Conservation (phyloP, 2,329 filamentous ascomycete genomes). For the Stagonosporopsis tanaceti region DNA sequence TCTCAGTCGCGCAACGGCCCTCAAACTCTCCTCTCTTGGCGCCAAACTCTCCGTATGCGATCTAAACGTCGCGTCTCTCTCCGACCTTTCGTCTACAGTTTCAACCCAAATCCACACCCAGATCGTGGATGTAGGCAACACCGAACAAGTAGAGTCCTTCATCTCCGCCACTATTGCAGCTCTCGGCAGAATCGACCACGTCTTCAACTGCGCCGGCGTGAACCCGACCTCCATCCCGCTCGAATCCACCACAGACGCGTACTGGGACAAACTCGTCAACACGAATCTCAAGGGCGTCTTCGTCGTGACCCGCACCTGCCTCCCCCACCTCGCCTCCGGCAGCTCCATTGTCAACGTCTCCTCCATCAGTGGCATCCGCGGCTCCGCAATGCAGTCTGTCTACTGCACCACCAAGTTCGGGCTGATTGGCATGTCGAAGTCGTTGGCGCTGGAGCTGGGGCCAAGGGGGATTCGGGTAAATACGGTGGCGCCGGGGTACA, state of each 20-base stretch:
- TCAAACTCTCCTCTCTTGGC: constrained; percentile 58
- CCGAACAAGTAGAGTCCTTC: constrained; percentile 53
- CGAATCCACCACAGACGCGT: constrained; percentile 55
- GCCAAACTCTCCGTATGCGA: constrained; percentile 47
- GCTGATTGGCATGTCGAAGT: constrained; percentile 46
- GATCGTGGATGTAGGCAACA: constrained; percentile 57
- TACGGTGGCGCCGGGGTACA: constrained; percentile 51
- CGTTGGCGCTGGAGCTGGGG: constrained; percentile 43
- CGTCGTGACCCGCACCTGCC: constrained; percentile 54
- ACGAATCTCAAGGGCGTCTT: constrained; percentile 58
- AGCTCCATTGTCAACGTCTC: constrained; percentile 42
- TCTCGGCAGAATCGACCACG: constrained; percentile 50
- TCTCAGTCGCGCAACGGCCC: constrained; percentile 54
- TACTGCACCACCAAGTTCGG: constrained; percentile 49
- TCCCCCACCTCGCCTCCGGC: constrained; percentile 46
- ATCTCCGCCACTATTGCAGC: constrained; percentile 49
- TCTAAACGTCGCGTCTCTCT: constrained; percentile 39
- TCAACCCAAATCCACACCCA: constrained; percentile 41
- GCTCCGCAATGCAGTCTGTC: constrained; percentile 38
- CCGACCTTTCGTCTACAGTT: constrained; percentile 52
- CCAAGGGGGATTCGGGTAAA: constrained; percentile 43
- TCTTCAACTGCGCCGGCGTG: constrained; percentile 59
- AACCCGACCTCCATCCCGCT: constrained; percentile 56
- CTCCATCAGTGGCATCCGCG: constrained; percentile 35
- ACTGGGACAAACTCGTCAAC: constrained; percentile 57